Percentiles rank a stretch among this genome's conserved stretches.
These are phyloP conservation scores for Serpula lacrymans DNA, from an alignment of 768 basidiomycete species.

Conservation along the genomic window DNA sequence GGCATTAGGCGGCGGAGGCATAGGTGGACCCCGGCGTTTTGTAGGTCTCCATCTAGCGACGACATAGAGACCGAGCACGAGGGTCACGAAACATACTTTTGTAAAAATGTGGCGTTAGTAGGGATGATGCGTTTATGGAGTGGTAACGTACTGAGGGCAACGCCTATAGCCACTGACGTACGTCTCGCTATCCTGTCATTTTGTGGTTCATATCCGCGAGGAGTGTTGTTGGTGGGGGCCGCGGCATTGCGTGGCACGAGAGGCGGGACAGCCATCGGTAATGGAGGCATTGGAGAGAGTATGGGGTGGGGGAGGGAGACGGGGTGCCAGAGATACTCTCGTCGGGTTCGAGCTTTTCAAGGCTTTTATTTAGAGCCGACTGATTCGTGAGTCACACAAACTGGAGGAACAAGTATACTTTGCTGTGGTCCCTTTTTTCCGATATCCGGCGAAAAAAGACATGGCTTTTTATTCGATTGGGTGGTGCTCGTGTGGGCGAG, in stretches of 20 bases:
- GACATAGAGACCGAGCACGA: conserved; percentile 24
- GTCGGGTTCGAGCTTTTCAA: too few relatives aligned
- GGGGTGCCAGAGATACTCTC: too few relatives aligned
- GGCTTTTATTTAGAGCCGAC: too few relatives aligned
- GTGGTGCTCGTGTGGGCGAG: too few relatives aligned
- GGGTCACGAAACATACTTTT: conserved; percentile 19
- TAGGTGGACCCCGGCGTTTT: background rate
- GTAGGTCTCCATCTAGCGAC: conserved; percentile 16
- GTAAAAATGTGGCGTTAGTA: background rate
- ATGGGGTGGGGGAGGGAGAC: background rate
- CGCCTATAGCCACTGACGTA: background rate
- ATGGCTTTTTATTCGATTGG: too few relatives aligned
- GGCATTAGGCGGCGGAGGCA: background rate
- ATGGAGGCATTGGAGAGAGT: background rate
- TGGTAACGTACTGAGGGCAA: background rate
- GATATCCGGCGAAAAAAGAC: too few relatives aligned
- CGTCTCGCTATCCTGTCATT: background rate
- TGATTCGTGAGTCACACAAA: too few relatives aligned
- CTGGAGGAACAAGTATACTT: too few relatives aligned
- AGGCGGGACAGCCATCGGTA: background rate
- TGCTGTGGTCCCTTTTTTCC: too few relatives aligned
- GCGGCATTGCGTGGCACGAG: background rate
- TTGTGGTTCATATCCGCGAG: too few relatives aligned
- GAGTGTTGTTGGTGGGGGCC: background rate
- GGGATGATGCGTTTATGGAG: too few relatives aligned